phyloP scores from a whole-genome alignment of 176 grass and related monocot genomes.

The Poa pratensis region DNA sequence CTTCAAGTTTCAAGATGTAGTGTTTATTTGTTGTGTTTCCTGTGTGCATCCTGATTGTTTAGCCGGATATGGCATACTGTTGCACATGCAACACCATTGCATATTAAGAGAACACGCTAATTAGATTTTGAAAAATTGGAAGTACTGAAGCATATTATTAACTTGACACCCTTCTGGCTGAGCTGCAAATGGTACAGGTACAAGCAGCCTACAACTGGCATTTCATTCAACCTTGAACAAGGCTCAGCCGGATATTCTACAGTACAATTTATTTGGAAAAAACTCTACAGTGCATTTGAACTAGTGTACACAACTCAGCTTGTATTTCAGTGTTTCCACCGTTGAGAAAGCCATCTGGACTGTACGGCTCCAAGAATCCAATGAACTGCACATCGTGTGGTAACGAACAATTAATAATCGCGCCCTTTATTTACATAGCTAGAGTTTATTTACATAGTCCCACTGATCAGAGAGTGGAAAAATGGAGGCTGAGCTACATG shows the following conservation, averaged over 20 bases:
- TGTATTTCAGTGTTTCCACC: constrained; percentile 64
- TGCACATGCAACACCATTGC: not conserved
- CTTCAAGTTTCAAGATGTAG: not conserved
- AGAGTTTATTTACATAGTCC: constrained; percentile 8
- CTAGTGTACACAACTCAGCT: not conserved
- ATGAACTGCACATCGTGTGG: constrained; percentile 66
- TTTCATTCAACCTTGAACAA: constrained; percentile 6
- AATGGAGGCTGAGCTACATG: too few species aligned
- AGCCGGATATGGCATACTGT: not conserved
- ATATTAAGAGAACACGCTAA: not conserved
- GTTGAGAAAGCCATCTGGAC: constrained; percentile 65
- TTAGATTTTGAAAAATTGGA: not conserved
- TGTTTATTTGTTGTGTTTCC: not conserved
- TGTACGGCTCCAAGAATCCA: constrained; percentile 93
- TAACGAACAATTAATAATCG: not conserved
- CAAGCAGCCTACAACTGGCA: not conserved
- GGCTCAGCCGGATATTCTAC: not conserved
- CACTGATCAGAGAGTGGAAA: not conserved
- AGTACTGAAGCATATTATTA: not conserved
- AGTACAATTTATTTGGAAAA: not conserved
- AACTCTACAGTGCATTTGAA: not conserved
- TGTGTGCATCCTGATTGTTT: not conserved
- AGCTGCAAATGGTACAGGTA: not conserved
- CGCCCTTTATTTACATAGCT: not conserved
- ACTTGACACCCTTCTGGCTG: not conserved